Base-by-base conservation (phyloP, 805 yeast genomes). In the Torulaspora quercuum region DNA sequence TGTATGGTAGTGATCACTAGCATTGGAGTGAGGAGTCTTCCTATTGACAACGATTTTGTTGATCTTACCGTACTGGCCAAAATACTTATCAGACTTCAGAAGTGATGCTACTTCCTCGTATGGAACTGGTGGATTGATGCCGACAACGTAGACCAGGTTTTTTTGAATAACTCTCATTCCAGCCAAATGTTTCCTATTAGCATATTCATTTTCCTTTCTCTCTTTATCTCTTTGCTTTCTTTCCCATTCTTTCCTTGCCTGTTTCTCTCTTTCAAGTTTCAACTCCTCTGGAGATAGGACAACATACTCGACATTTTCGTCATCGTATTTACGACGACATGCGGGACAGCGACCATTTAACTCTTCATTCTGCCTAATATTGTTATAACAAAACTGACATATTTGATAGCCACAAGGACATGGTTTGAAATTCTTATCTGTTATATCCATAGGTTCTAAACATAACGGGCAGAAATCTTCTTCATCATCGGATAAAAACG, bases 321-420 rank as follows among this genome's bases (percentile, higher is more conserved):
- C 98, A 48, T 88, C 95, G 60, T 92, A 92, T 14, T 81, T 75
- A 44, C 98, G 72, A 57, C 99, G 83, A 64, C 99, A 92, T 1
- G 95, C 97, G 1, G 99, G 99, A 66, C 99, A 92, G 49, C 87
- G 77, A 3, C 97, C 97, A 59, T 89, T 89, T 45, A 90, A 68
- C 59, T 92, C 96, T 1, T 97, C 97, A 52, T 90, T 90, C 48
- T 87, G 92, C 47, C 96, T 76, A 53, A 92, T 92, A 61, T 89
- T 90, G 67, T 92, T 92, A 71, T 90, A 92, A 63, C 99, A 92
- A 59, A 92, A 92, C 70, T 90, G 97, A 63, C 99, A 92, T 41
- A 92, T 85, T 61, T 94, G 97, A 57, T 92, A 92, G 12, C 99
- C 99, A 68, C 99, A 92, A 1, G 97, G 97, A 69, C 99, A 92